Evolutionary conservation across 2,329 filamentous ascomycete species (phyloP).

Genomic region (Hansfordia pulvinata): DNA sequence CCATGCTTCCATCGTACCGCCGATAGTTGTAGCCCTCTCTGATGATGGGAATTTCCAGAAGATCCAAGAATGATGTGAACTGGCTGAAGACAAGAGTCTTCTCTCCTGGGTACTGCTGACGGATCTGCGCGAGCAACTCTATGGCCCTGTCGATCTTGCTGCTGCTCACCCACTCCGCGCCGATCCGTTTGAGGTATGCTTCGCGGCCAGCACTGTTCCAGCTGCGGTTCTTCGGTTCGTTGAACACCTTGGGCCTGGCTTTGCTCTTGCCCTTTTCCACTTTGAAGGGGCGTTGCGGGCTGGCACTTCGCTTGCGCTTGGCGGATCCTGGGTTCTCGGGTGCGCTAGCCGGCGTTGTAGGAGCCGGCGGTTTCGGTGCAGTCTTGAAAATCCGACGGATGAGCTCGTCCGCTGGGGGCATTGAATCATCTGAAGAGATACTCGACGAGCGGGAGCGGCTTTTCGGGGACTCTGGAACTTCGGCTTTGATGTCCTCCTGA

Average conservation of each 20-base stretch:
- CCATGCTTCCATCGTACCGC: conserved; percentile 19
- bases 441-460: too few species aligned
- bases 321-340: too few species aligned
- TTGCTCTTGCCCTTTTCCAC: conserved; percentile 1
- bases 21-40: conserved; percentile 12
- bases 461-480: too few species aligned
- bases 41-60: conserved; percentile 17
- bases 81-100: conserved; percentile 19
- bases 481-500: too few species aligned
- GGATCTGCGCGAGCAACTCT: conserved; percentile 13
- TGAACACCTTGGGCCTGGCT: conserved; percentile 1
- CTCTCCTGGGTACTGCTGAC: conserved; percentile 10
- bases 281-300: too few species aligned
- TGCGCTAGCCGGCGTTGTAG: too few species aligned
- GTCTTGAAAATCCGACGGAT: too few species aligned
- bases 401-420: too few species aligned
- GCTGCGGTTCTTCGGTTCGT: conserved; percentile 10
- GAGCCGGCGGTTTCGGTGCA: too few species aligned
- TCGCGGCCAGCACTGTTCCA: conserved; percentile 12
- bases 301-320: too few species aligned
- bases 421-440: too few species aligned
- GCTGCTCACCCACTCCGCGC: conserved; percentile 14
- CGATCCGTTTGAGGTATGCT: conserved; percentile 12
- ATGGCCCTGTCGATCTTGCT: conserved; percentile 17
- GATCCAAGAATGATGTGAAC: conserved; percentile 20